Conservation (phyloP, 2,329 filamentous ascomycete genomes). For the Grosmannia huntii region DNA sequence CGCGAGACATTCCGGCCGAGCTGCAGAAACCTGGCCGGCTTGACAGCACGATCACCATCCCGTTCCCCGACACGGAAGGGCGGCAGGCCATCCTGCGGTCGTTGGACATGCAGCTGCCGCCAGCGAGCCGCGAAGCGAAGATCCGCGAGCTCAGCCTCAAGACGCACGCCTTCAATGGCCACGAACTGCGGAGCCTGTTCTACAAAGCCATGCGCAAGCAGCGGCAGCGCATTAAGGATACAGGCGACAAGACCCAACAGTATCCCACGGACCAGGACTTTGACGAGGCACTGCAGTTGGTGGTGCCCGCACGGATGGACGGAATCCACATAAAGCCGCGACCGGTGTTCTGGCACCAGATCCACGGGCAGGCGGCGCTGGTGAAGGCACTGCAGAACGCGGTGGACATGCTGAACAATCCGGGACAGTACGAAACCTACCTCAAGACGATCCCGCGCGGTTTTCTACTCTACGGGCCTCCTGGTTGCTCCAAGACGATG, state of each 20-base stretch:
- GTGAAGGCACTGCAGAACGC: conserved; percentile 48
- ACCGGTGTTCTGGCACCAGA: conserved; percentile 73
- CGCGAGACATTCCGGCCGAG: conserved; percentile 56
- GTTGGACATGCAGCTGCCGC: conserved; percentile 33
- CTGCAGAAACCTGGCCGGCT: conserved; percentile 57
- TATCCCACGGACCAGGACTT: conserved; percentile 37
- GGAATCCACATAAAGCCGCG: conserved; percentile 83
- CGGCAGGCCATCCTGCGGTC: conserved; percentile 63
- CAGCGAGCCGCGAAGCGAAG: conserved; percentile 35
- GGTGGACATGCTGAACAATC: conserved; percentile 24
- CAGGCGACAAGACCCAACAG: not conserved
- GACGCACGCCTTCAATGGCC: conserved; percentile 77
- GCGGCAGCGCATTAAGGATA: not conserved
- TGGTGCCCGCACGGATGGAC: conserved; percentile 76
- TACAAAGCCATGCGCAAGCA: not conserved
- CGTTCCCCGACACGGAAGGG: conserved; percentile 59
- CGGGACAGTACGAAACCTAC: conserved; percentile 19
- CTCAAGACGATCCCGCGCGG: conserved; percentile 50
- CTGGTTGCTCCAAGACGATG: conserved; percentile 89
- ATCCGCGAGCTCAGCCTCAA: conserved; percentile 53
- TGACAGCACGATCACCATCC: conserved; percentile 54
- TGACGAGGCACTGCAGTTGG: conserved; percentile 49
- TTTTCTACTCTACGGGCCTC: conserved; percentile 79
- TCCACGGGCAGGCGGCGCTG: conserved; percentile 70
- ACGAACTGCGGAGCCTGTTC: conserved; percentile 33